These are phyloP conservation scores for Neurospora sp. DNA, from an alignment of 495 filamentous ascomycete genomes.

Conservation along the genomic window DNA sequence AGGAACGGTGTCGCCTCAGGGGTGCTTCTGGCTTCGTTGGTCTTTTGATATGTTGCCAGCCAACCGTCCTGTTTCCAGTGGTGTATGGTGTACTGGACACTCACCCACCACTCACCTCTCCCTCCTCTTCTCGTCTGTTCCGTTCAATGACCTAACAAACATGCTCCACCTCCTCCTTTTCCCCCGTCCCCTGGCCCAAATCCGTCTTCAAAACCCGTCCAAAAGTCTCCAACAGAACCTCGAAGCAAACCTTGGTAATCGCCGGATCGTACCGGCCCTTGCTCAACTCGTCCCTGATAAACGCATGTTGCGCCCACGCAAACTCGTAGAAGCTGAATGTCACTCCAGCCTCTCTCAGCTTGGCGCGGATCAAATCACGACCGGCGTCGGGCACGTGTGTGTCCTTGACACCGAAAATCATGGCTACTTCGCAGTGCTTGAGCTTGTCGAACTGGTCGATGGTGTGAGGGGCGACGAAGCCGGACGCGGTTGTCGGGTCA, in stretches of 20 bases:
- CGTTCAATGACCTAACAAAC: slow-evolving; percentile 5
- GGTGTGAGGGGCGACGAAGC: slow-evolving; percentile 27
- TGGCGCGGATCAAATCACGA: slow-evolving; percentile 76
- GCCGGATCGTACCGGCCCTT: slow-evolving; percentile 90
- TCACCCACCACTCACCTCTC: background rate
- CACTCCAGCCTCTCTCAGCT: slow-evolving; percentile 64
- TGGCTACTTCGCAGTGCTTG: slow-evolving; percentile 59
- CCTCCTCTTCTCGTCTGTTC: fast-evolving
- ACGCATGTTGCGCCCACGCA: slow-evolving; percentile 89
- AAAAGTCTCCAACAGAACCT: slow-evolving; percentile 84
- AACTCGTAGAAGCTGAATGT: slow-evolving; percentile 80
- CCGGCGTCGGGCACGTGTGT: slow-evolving; percentile 82
- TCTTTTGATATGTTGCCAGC: background rate
- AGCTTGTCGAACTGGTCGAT: slow-evolving; percentile 47
- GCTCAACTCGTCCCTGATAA: slow-evolving; percentile 90
- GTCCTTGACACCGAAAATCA: slow-evolving; percentile 90
- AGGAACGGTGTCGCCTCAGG: background rate
- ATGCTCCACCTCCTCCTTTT: slow-evolving; percentile 10
- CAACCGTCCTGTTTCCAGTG: background rate
- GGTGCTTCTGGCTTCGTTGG: background rate
- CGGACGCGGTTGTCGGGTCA: background rate
- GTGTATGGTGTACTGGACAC: background rate
- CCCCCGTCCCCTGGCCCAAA: slow-evolving; percentile 41
- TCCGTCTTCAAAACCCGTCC: slow-evolving; percentile 66
- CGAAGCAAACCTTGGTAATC: slow-evolving; percentile 80